These are phyloP conservation scores for Fragaria vesca DNA, from an alignment of 306 rosid genomes.

Conservation along the genomic window DNA sequence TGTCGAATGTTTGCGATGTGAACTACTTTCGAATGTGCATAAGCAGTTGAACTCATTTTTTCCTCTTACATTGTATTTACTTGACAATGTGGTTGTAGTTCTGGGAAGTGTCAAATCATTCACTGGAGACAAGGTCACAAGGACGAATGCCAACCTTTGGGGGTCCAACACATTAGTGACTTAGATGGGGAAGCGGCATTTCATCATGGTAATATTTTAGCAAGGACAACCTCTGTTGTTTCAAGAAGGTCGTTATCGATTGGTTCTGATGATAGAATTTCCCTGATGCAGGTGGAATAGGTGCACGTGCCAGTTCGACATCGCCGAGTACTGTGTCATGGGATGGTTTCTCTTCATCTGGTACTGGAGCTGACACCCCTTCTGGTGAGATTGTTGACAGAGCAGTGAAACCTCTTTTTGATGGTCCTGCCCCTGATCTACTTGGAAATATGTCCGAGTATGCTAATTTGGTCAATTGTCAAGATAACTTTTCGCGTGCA, in stretches of 20 bases:
- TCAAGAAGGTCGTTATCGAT: constrained; percentile 21
- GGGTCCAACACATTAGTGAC: constrained; percentile 25
- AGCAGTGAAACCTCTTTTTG: constrained; percentile 31
- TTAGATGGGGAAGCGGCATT: constrained; percentile 18
- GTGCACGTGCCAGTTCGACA: constrained; percentile 24
- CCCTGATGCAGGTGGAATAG: constrained; percentile 40
- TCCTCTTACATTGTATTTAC: background rate
- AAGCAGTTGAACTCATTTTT: too few species aligned
- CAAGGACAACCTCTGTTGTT: constrained; percentile 14
- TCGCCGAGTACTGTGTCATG: constrained; percentile 22
- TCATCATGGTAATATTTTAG: constrained; percentile 35
- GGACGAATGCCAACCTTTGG: constrained; percentile 63
- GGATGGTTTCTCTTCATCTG: constrained; percentile 33
- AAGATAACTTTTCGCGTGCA: constrained; percentile 31
- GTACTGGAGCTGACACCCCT: constrained; percentile 33
- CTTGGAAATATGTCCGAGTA: constrained; percentile 26
- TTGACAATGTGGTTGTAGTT: constrained; percentile 50
- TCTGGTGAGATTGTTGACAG: constrained; percentile 24
- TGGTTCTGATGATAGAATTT: constrained; percentile 30
- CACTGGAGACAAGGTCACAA: constrained; percentile 88
- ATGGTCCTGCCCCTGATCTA: constrained; percentile 16
- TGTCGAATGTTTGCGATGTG: background rate
- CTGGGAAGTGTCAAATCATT: constrained; percentile 82
- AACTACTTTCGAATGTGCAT: background rate
- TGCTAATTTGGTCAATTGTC: constrained; percentile 30